Conservation (phyloP, 2,329 filamentous ascomycete genomes). For the Phaeosphaeria sp. region DNA sequence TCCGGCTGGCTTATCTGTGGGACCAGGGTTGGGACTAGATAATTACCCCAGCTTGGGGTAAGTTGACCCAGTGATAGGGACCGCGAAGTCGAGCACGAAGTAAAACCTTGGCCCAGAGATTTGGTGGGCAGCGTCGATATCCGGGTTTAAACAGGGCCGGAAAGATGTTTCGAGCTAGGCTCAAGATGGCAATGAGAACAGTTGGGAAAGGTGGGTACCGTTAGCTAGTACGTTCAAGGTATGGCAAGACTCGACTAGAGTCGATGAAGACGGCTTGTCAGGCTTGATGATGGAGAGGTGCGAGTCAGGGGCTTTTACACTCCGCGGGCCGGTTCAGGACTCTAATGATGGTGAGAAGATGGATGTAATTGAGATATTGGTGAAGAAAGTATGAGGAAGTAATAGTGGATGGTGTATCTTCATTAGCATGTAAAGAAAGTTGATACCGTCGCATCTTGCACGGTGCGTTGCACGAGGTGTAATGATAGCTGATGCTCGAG, state of each 20-base stretch:
- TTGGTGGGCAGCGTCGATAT: slow-evolving; percentile 5
- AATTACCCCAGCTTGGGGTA: slow-evolving; percentile 32
- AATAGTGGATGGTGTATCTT: background rate
- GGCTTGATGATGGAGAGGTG: slow-evolving; percentile 4
- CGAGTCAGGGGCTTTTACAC: slow-evolving; percentile 12
- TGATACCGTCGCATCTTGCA: no score
- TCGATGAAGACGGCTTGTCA: slow-evolving; percentile 9
- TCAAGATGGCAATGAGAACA: slow-evolving; percentile 24
- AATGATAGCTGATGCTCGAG: background rate
- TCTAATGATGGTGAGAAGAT: slow-evolving; percentile 1
- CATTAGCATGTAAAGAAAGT: background rate
- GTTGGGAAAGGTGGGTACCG: slow-evolving; percentile 18
- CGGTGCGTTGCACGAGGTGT: background rate
- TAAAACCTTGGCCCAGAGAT: background rate
- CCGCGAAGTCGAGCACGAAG: slow-evolving; percentile 11
- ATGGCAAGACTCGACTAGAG: slow-evolving; percentile 20
- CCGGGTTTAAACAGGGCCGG: background rate
- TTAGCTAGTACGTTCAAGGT: slow-evolving; percentile 14
- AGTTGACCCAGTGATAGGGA: slow-evolving; percentile 20
- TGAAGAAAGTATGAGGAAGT: background rate
- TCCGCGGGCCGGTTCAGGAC: slow-evolving; percentile 17
- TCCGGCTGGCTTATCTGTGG: slow-evolving; percentile 27
- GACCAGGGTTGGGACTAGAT: slow-evolving; percentile 3
- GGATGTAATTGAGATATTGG: background rate
- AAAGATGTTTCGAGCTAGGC: slow-evolving; percentile 11